Evolutionary conservation across 306 rosid species (phyloP), one percentile per base, ranked within the genome.

Genomic region (Sophora flavescens): DNA sequence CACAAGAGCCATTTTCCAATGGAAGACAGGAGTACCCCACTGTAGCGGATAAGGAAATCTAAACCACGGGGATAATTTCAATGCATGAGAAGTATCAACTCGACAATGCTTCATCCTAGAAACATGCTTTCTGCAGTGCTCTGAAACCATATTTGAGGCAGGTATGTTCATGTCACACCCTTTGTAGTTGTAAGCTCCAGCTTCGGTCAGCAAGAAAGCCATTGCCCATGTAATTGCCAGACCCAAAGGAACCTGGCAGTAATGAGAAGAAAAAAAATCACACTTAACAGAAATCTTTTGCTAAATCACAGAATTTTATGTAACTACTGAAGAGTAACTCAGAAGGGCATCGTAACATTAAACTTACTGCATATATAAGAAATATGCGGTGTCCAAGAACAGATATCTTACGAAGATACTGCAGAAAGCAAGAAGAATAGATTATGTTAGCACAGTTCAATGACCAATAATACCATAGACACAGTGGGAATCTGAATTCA

Each of bases 11-110:
- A 89, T 86, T 87, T 92, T 92, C 99, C 99, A 96, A 81, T 87
- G 86, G 87, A 96, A 96, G 82, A 96, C 96, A 36, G 99, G 99
- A 62, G 97, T 87, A 66, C 99, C 99, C 98, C 99, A 96, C 82
- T 96, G 99, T 66, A 96, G 80, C 2, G 99, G 99, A 81, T 92
- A 96, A 36, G 99, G 99, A 86, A 96, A 96, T 80, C 99, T 89
- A 87, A 96, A 92, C 99, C 99, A 96, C 17, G 97, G 93, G 66
- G 99, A 88, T 76, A 90, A 87, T 72, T 70, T 84, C 65, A 96
- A 59, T 44, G 96, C 98, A 17, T 87, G 87, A 70, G 96, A 86
- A 67, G 98, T 92, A 89, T 96, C 98, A 58, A 92, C 93, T 75
- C 98, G 93, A 71, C 99, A 96, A 79, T 87, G 85, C 86, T 88